Conservation (phyloP, 75 land plant species). For the Azolla pinnata region DNA sequence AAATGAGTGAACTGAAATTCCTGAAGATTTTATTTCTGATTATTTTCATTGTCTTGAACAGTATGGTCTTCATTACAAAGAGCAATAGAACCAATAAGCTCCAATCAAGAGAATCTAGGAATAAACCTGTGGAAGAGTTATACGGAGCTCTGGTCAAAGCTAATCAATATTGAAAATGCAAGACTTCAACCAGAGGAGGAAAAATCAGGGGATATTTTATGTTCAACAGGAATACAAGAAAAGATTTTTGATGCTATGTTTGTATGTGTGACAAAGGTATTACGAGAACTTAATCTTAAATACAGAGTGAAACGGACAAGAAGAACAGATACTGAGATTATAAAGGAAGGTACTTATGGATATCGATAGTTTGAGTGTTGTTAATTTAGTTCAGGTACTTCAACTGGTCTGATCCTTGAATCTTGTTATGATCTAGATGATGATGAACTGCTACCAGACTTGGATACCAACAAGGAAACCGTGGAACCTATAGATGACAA, state of each 20-base stretch:
- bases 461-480: constrained; percentile 20
- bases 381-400: not conserved
- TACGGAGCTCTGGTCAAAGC: constrained; percentile 37
- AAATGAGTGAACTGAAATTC: no score
- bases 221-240: constrained; percentile 7
- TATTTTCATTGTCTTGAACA: no score
- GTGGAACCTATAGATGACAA: constrained; percentile 28
- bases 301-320: constrained; percentile 21
- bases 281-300: constrained; percentile 36
- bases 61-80: constrained; percentile 44
- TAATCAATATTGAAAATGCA: constrained; percentile 11
- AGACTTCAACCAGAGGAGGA: not conserved
- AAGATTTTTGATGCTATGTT: constrained; percentile 33
- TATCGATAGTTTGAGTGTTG: no score
- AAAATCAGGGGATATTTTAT: not conserved
- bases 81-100: constrained; percentile 24
- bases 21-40: no score
- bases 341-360: no score
- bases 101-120: constrained; percentile 1
- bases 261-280: constrained; percentile 25
- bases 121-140: constrained; percentile 29
- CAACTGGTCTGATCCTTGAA: no score
- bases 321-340: no score
- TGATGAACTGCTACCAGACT: no score
- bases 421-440: no score